Evolutionary conservation across 352 stramenopile genomes (phyloP).

Genomic region (Globisporangium takayamanum): DNA sequence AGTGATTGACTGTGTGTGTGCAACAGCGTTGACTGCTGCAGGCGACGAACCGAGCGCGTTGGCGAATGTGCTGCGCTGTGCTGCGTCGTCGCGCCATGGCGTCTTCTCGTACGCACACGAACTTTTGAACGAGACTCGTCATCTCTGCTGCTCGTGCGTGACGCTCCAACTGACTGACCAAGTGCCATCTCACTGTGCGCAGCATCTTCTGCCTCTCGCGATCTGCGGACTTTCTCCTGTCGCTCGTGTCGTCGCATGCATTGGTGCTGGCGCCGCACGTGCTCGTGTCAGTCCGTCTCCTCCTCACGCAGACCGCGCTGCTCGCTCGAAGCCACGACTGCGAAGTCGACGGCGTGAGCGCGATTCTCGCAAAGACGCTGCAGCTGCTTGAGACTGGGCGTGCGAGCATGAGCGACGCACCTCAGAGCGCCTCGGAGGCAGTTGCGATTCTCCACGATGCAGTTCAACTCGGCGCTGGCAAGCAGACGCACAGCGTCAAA

Average conservation of each 20-base stretch:
- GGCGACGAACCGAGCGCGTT: conserved; percentile 17
- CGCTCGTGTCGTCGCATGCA: conserved; percentile 19
- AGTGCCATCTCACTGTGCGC: not conserved
- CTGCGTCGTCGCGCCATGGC: conserved; percentile 20
- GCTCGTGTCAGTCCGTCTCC: conserved; percentile 26
- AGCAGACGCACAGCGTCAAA: conserved; percentile 12
- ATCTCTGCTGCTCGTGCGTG: not conserved
- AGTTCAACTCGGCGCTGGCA: conserved; percentile 13
- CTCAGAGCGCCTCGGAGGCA: not conserved
- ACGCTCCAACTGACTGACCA: not conserved
- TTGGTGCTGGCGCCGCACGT: conserved; percentile 23
- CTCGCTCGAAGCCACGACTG: conserved; percentile 24
- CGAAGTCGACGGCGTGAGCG: conserved; percentile 24
- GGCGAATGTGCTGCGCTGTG: conserved; percentile 23
- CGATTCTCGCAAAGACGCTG: conserved; percentile 24
- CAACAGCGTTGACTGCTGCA: conserved; percentile 4
- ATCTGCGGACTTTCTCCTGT: conserved; percentile 32
- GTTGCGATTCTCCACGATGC: conserved; percentile 27
- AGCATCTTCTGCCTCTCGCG: conserved; percentile 31
- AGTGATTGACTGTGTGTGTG: not conserved
- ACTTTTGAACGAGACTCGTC: not conserved
- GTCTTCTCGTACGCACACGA: conserved; percentile 36
- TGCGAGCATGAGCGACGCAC: not conserved
- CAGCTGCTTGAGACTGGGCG: conserved; percentile 1
- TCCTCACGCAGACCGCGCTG: conserved; percentile 34